Base-by-base conservation (phyloP, 2,329 filamentous ascomycete genomes). In the Ceratocystis variospora region DNA sequence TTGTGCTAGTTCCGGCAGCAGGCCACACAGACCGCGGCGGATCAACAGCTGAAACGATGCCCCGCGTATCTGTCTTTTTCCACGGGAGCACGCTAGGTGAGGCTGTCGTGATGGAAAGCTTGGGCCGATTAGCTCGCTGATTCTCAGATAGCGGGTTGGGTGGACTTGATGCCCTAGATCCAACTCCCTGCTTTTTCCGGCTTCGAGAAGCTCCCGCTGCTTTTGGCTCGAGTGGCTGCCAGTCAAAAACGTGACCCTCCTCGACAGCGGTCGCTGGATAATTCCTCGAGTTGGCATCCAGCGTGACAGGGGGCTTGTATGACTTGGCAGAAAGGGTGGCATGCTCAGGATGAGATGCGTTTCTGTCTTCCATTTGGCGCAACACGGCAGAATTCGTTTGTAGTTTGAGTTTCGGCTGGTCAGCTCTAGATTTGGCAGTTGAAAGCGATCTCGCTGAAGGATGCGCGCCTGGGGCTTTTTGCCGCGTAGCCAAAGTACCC, bases 331-430 rank as follows among this genome's bases (percentile, higher is more conserved):
- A 66, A 22, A 66, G 61, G 6, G 64, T 37, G 31, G 55, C 55
- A 2, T 37, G 55, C 15, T 28, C 31, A 37, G 3, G 25, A 10
- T 33, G 28, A 37, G 55, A 59, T n/a, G 33, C n/a, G 28, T 37
- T 59, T 28, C 28, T 59, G 19, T 66, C 55, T 46, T 68, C 67
- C 67, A 68, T 68, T 31, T 64, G 37, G n/a, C 55, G 62, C 15
- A 68, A 37, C 2, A 68, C 53, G 44, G 66, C 50, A 5, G 67
- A 64, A 44, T 68, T 64, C 8, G 67, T 68, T n/a, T 63, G 62
- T n/a, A 68, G 53, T 25, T 64, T 68, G 6, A 68, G 62, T 25
- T 64, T 66, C 2, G 67, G 67, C 33, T 63, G 48, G 19, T 46
- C 45, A n/a, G 48, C 41, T 41, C 59, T 62, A 10, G 28, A n/a